Evolutionary conservation across 1,284 basidiomycete genomes (phyloP).

Genomic region (Leccinum colubrinum): DNA sequence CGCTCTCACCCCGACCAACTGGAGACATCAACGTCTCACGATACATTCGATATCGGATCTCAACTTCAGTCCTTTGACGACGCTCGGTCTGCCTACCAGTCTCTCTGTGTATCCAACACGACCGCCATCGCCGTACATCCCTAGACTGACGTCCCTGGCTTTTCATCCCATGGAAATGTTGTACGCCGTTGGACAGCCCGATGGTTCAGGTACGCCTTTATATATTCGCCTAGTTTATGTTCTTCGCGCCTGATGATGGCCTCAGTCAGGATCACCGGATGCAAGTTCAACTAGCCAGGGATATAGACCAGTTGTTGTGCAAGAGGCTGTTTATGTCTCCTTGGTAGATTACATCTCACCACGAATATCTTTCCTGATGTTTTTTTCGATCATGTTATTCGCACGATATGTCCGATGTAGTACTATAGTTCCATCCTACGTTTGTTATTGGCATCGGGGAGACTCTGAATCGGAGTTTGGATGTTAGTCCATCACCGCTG

Average conservation of each 20-base stretch:
- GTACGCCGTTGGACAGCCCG: conserved; percentile 68
- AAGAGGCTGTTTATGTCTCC: not conserved
- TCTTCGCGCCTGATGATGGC: conserved; percentile 8
- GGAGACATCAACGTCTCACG: conserved; percentile 60
- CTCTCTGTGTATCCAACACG: conserved; percentile 52
- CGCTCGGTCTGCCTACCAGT: conserved; percentile 52
- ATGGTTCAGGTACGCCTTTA: conserved; percentile 59
- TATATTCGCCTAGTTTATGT: not conserved
- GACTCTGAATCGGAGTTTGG: not conserved
- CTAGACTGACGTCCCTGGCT: conserved; percentile 58
- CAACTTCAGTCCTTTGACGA: conserved; percentile 39
- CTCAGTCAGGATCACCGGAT: conserved; percentile 46
- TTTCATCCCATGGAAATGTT: conserved; percentile 86
- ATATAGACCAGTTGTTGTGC: not conserved
- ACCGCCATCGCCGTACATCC: conserved; percentile 57
- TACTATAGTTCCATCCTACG: conserved; percentile 3
- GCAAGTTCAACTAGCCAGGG: conserved; percentile 33
- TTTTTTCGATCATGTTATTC: conserved; percentile 4
- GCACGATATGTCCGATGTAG: conserved; percentile 19
- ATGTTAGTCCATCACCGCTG: not conserved
- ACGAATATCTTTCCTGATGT: conserved; percentile 7
- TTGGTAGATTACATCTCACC: conserved; percentile 10
- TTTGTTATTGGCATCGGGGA: not conserved
- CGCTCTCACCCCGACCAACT: conserved; percentile 53
- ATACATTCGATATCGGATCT: conserved; percentile 53